A percentile compares a stretch with the other conserved stretches of the same genome.
Conservation (phyloP, 768 basidiomycete genomes). For the Mycena latifolia region DNA sequence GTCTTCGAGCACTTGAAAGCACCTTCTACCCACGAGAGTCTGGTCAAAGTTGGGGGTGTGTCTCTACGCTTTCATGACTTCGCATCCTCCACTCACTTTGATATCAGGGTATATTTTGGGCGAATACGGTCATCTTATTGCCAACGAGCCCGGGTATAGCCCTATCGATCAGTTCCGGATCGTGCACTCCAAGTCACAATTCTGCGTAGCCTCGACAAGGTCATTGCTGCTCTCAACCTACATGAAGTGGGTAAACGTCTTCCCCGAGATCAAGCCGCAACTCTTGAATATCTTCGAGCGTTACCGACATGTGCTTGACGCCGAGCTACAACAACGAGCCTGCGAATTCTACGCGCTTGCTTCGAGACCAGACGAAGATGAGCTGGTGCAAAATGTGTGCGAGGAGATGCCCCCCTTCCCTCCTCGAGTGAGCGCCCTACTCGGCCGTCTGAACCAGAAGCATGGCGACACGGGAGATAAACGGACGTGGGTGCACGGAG, state of each 20-base stretch:
- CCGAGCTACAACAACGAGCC: slow-evolving; percentile 97
- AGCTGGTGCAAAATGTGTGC: slow-evolving; percentile 92
- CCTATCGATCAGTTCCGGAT: slow-evolving; percentile 95
- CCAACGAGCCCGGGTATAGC: slow-evolving; percentile 93
- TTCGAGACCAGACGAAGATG: slow-evolving; percentile 88
- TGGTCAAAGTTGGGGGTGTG: slow-evolving; percentile 96
- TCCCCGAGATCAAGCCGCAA: slow-evolving; percentile 97
- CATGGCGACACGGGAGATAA: slow-evolving; percentile 95
- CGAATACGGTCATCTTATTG: slow-evolving; percentile 98
- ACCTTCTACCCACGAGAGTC: slow-evolving; percentile 89
- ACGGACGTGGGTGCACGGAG: slow-evolving; percentile 94
- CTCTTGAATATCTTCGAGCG: slow-evolving; percentile 96
- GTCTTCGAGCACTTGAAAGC: slow-evolving; percentile 90
- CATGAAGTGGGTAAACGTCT: slow-evolving; percentile 99
- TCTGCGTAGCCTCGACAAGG: slow-evolving; percentile 92
- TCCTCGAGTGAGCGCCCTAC: slow-evolving; percentile 90
- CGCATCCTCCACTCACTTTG: slow-evolving; percentile 4
- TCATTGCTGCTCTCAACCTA: slow-evolving; percentile 96
- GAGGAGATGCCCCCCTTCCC: slow-evolving; percentile 99
- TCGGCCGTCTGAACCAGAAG: slow-evolving; percentile 89
- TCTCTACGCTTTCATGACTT: slow-evolving; percentile 1
- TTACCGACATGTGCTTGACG: slow-evolving; percentile 96
- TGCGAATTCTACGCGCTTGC: slow-evolving; percentile 97
- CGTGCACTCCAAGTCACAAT: slow-evolving; percentile 94
- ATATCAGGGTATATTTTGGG: slow-evolving; percentile 91